Evolutionary conservation across 2,329 filamentous ascomycete genomes (phyloP), one percentile per base, ranked within the genome.

Genomic region (Cordyceps pruinosa): DNA sequence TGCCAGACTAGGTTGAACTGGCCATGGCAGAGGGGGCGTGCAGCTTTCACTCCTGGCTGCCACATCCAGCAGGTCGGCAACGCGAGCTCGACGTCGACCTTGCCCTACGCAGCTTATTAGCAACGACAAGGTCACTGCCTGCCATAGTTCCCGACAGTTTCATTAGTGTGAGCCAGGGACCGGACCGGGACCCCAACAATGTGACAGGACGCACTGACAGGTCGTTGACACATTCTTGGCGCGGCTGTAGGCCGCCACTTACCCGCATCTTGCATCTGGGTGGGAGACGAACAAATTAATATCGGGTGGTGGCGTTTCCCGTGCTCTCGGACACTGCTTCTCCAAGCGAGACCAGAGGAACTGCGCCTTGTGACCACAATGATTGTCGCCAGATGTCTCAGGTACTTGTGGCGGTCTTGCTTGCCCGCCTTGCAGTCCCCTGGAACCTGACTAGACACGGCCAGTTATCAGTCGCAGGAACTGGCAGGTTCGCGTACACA

Each of bases 181-280:
- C 19, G 21, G 21, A 35, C 46, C 46, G 30, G 26, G 50, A 13
- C 37, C 30, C 26, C 26, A 25, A 19, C 5, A 45, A 45, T 54
- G 51, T 54, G 51, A 54, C 41, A 28, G 30, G 30, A 54, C 51
- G 52, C 32, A 48, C 32, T 56, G 44, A 48, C 52, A 48, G 52
- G 32, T 32, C 8, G 17, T 47, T 56, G 53, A 42, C 53, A 56
- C 52, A 46, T 39, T 39, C 30, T 46, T 47, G 52, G 41, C 50
- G 42, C 52, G 32, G 42, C 42, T 55, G 52, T 21, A 45, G 28
- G 41, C 51, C 51, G 51, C 52, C 44, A 56, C 52, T 55, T 47
- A 46, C 34, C 42, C 34, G 52, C 42, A 55, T 47, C 52, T 23
- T 21, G 30, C 23, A 55, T 48, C 17, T 41, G 30, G 37, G 17